Evolutionary conservation across 2,329 filamentous ascomycete genomes (phyloP), one percentile per base, ranked within the genome.

Genomic region (Diplocarpon rosae): DNA sequence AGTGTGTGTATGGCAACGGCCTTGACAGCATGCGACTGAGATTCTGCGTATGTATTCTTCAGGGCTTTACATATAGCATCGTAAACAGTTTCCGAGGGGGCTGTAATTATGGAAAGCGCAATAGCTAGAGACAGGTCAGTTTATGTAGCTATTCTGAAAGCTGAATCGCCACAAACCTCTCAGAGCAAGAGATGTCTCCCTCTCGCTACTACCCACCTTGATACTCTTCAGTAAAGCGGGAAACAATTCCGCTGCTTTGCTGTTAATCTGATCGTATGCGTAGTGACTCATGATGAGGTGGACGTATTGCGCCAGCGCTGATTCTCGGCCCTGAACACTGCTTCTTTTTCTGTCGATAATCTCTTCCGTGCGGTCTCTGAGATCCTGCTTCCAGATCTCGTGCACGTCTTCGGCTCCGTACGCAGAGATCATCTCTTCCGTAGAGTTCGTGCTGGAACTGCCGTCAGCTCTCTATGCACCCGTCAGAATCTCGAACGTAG

Each of bases 301-400:
- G 41, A 70, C 70, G 59, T 79, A 83, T 5, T 66, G 66, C 30
- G 67, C 66, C 42, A 84, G 65, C 31, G 69, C 69, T 37, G 76
- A 69, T 55, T 83, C 78, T 43, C 82, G 71, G 24, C 78, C 76
- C 46, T 78, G 71, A 10, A 70, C 72, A 49, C 72, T 82, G 60
- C 76, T 81, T 52, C 78, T 72, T 66, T 85, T 85, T 52, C 79
- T 72, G 54, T 85, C 78, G 45, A 77, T 68, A 33, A 85, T 75
- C 54, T 81, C 74, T 42, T 80, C 70, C 42, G 84, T 74, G 36
- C 73, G 70, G 49, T 76, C 71, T 24, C 64, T 62, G 20, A 85
- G 66, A 48, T 78, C 72, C 33, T 71, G 62, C 42, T 72, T 70
- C 76, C 78, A 81, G 15, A 68, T 67, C 43, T 72, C 71, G 37